A percentile compares a stretch with the other conserved stretches of the same genome.
These are phyloP conservation scores for Suillus subluteus DNA, from an alignment of 768 basidiomycete species.

Conservation along the genomic window DNA sequence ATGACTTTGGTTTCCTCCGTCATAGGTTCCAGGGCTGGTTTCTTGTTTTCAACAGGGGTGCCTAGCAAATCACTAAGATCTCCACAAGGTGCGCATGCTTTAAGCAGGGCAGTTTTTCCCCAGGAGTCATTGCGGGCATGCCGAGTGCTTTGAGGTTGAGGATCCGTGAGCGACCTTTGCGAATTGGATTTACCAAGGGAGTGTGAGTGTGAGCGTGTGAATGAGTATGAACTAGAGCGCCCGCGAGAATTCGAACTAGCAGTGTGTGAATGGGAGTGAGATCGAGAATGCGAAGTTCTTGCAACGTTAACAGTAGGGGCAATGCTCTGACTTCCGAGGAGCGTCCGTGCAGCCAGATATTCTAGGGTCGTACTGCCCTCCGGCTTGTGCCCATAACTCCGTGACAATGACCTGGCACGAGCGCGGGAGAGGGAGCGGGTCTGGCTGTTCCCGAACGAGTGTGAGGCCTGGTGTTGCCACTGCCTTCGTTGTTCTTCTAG, in stretches of 20 bases:
- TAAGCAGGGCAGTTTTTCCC: slow-evolving; percentile 41
- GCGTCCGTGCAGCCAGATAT: slow-evolving; percentile 66
- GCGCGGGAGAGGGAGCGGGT: slow-evolving; percentile 55
- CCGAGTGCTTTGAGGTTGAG: slow-evolving; percentile 15
- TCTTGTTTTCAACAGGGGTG: slow-evolving; percentile 27
- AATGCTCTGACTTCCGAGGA: slow-evolving; percentile 65
- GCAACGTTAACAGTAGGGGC: slow-evolving; percentile 44
- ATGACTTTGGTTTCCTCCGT: slow-evolving; percentile 29
- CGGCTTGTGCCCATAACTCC: slow-evolving; percentile 23
- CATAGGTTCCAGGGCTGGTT: slow-evolving; percentile 19
- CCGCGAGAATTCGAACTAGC: slow-evolving; percentile 18
- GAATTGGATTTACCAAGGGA: slow-evolving; percentile 39
- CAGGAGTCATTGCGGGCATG: slow-evolving; percentile 44
- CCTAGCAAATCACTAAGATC: slow-evolving; percentile 25
- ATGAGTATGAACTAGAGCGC: slow-evolving; percentile 29
- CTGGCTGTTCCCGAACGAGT: slow-evolving; percentile 70
- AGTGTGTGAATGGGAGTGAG: slow-evolving; percentile 30
- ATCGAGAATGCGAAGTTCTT: slow-evolving; percentile 29
- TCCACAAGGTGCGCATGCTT: slow-evolving; percentile 36
- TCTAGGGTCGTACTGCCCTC: slow-evolving; percentile 44
- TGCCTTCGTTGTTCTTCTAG: slow-evolving; percentile 64
- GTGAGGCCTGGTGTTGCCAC: slow-evolving; percentile 67
- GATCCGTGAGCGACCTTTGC: slow-evolving; percentile 33
- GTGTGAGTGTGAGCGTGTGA: slow-evolving; percentile 41
- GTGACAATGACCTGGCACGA: slow-evolving; percentile 31